Evolutionary conservation across 1,284 basidiomycete genomes (phyloP).

Genomic region (Ceratorhiza oryzae-sativae): DNA sequence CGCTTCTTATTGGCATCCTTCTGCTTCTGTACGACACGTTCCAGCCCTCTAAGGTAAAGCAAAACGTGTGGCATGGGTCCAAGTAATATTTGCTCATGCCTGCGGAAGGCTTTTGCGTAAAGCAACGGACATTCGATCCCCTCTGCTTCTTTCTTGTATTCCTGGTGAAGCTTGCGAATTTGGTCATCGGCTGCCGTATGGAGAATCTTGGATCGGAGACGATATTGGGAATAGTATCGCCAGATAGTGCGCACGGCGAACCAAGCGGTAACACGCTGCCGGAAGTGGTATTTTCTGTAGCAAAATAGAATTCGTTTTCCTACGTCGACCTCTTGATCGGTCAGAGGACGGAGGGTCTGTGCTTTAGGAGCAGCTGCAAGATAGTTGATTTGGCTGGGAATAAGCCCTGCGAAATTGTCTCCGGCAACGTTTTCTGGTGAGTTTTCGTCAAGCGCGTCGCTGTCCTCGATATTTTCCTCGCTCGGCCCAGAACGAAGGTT

Average conservation of each 20-base stretch:
- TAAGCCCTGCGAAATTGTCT: background rate
- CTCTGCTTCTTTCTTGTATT: slow-evolving; percentile 31
- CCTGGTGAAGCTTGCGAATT: slow-evolving; percentile 9
- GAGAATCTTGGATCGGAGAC: background rate
- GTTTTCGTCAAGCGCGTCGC: background rate
- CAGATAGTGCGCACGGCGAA: slow-evolving; percentile 11
- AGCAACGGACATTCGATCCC: background rate
- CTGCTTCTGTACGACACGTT: slow-evolving; percentile 3
- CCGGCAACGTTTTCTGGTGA: background rate
- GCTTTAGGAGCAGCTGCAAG: background rate
- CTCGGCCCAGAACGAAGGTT: background rate
- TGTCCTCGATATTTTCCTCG: background rate
- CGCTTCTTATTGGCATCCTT: slow-evolving; percentile 20
- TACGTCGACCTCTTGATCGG: background rate
- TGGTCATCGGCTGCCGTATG: slow-evolving; percentile 7
- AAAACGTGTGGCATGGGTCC: slow-evolving; percentile 32
- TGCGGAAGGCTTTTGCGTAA: background rate
- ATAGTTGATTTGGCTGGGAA: slow-evolving; percentile 7
- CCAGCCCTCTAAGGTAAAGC: slow-evolving; percentile 10
- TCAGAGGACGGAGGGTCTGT: background rate
- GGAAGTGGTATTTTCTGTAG: slow-evolving; percentile 12
- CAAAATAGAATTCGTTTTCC: slow-evolving; percentile 24
- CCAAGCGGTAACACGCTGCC: background rate
- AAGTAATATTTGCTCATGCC: slow-evolving; percentile 9
- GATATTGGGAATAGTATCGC: slow-evolving; percentile 9